A percentile compares a stretch with the other conserved stretches of the same genome.
Conservation (phyloP, 1,284 basidiomycete species). For the Rhodotorula sp. region DNA sequence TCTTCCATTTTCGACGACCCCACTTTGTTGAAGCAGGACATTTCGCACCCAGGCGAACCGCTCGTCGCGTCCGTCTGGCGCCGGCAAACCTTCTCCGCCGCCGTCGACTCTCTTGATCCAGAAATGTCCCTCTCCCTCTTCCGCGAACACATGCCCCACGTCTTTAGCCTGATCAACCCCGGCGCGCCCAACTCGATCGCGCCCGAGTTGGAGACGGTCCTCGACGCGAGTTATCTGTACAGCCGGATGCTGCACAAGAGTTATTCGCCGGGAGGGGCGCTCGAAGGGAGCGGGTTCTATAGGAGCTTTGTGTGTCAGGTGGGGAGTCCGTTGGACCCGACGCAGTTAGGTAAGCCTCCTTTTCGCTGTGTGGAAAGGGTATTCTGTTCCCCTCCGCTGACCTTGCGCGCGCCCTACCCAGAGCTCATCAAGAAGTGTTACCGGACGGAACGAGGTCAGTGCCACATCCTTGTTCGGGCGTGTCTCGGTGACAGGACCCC, state of each 20-base stretch:
- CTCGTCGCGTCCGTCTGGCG: constrained; percentile 79
- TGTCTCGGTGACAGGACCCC: no score
- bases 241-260: constrained; percentile 76
- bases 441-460: constrained; percentile 58
- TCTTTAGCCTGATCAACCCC: constrained; percentile 57
- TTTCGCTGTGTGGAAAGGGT: background rate
- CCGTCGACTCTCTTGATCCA: constrained; percentile 68
- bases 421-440: constrained; percentile 75
- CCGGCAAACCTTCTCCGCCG: constrained; percentile 76
- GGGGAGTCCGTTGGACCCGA: constrained; percentile 55
- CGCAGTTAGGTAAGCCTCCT: constrained; percentile 28
- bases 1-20: no score
- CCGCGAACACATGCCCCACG: constrained; percentile 63
- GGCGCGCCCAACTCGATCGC: constrained; percentile 44
- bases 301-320: constrained; percentile 71
- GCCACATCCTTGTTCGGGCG: no score
- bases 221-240: constrained; percentile 69
- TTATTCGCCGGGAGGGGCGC: constrained; percentile 54
- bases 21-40: no score
- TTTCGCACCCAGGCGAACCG: constrained; percentile 61
- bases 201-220: constrained; percentile 53
- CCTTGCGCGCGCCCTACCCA: constrained; percentile 51
- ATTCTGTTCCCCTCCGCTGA: background rate
- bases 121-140: constrained; percentile 66
- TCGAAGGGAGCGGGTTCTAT: constrained; percentile 65